Evolutionary conservation across 139 green algal genomes (phyloP), one percentile per base, ranked within the genome.

Genomic region (Raphidocelis subcapitata): DNA sequence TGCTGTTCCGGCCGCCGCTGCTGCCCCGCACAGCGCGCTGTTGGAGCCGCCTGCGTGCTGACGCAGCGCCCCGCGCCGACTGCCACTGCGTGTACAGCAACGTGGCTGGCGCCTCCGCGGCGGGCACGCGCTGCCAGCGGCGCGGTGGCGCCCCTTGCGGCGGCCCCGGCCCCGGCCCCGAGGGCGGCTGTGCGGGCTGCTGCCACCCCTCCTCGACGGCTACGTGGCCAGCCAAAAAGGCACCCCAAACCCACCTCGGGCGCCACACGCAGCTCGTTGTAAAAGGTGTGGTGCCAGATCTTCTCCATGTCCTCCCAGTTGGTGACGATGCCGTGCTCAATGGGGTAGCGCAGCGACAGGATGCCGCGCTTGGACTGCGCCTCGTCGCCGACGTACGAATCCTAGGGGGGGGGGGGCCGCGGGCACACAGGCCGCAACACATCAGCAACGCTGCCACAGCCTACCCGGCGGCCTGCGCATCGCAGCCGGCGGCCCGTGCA

Each of bases 271-370:
- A 99, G 91, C 93, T 99, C 95, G 69, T 99, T 99, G 91, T 98
- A 99, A 70, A 99, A 99, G 41, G 95, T 99, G 89, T 99, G 95
- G 81, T 99, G 94, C 95, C 94, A 99, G 82, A 99, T 98, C 92
- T 98, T 99, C 91, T 99, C 95, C 95, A 99, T 99, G 86, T 99
- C 95, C 66, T 99, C 96, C 95, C 95, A 99, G 89, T 98, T 98
- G 56, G 87, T 98, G 28, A 99, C 94, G 36, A 98, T 96, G 56
- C 93, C 93, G 81, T 98, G 93, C 82, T 97, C 92, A 70, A 99
- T 98, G 36, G 95, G 95, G 82, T 99, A 99, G 79, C 96, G 97
- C 65, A 99, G 82, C 5, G 94, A 92, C 5, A 99, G 86, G 71
- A 99, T 98, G 73, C 95, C 95, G 21, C 95, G 79, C 91, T 99